phyloP scores from a whole-genome alignment of 2,329 filamentous ascomycete species.

The Fusarium gaditjirri region DNA sequence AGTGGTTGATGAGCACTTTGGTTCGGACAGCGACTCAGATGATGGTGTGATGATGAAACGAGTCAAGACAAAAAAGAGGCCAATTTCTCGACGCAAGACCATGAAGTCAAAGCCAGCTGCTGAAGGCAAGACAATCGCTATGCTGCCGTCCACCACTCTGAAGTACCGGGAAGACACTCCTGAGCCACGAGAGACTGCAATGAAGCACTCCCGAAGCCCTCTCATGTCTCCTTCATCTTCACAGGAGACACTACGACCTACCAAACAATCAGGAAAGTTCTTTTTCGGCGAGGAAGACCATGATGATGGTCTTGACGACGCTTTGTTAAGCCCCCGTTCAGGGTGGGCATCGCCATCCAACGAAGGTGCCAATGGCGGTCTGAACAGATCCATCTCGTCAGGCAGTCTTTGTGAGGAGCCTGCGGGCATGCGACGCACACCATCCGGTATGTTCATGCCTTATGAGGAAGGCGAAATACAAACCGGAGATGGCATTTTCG shows the following conservation, averaged over 20 bases:
- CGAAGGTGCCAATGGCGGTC: slow-evolving; percentile 42
- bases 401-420: slow-evolving; percentile 62
- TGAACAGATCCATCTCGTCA: slow-evolving; percentile 62
- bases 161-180: slow-evolving; percentile 85
- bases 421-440: slow-evolving; percentile 77
- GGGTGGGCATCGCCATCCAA: slow-evolving; percentile 49
- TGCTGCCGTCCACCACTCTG: slow-evolving; percentile 85
- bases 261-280: slow-evolving; percentile 72
- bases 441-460: slow-evolving; percentile 92
- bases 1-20: slow-evolving; percentile 63
- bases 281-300: slow-evolving; percentile 70
- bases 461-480: slow-evolving; percentile 77
- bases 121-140: slow-evolving; percentile 88
- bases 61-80: slow-evolving; percentile 65
- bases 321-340: slow-evolving; percentile 42
- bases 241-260: slow-evolving; percentile 81
- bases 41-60: slow-evolving; percentile 87
- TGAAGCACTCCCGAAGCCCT: slow-evolving; percentile 69
- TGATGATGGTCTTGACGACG: slow-evolving; percentile 61
- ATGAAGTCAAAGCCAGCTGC: slow-evolving; percentile 54
- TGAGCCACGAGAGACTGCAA: slow-evolving; percentile 69
- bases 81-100: slow-evolving; percentile 54
- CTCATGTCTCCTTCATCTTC: slow-evolving; percentile 78
- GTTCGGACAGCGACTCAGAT: slow-evolving; percentile 75
- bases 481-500: slow-evolving; percentile 73